phyloP scores from a whole-genome alignment of 352 stramenopile genomes.

The Globisporangium paddicum region DNA sequence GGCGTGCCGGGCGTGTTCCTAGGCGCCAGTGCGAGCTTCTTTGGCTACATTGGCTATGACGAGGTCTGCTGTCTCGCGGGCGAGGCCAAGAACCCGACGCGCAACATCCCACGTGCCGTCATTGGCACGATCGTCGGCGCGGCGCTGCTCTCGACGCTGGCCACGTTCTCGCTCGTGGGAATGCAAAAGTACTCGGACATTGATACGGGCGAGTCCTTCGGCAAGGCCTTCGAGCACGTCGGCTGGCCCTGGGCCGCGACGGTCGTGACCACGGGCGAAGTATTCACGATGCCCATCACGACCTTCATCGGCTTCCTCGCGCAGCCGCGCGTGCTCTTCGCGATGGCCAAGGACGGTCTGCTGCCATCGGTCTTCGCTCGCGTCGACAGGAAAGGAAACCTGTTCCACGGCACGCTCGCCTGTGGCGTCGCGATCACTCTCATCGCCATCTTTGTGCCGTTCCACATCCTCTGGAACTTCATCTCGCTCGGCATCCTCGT shows the following conservation, averaged over 20 bases:
- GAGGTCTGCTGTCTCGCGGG: conserved; percentile 93
- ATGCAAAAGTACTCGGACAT: conserved; percentile 90
- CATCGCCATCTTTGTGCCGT: conserved; percentile 77
- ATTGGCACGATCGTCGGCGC: conserved; percentile 88
- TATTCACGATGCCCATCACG: conserved; percentile 95
- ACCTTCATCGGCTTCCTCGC: conserved; percentile 94
- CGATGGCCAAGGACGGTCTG: conserved; percentile 92
- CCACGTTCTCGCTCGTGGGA: conserved; percentile 90
- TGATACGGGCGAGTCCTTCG: conserved; percentile 58
- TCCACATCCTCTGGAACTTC: conserved; percentile 86
- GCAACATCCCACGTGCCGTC: conserved; percentile 87
- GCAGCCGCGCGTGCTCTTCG: conserved; percentile 89
- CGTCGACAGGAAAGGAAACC: conserved; percentile 63
- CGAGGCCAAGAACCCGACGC: conserved; percentile 81
- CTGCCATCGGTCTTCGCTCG: conserved; percentile 82
- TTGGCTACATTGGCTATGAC: conserved; percentile 96
- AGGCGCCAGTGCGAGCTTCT: conserved; percentile 92
- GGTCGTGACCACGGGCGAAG: conserved; percentile 87
- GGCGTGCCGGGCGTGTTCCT: conserved; percentile 82
- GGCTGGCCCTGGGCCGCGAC: conserved; percentile 70
- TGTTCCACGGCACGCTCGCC: conserved; percentile 66
- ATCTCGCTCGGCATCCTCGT: conserved; percentile 89
- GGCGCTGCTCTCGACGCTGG: conserved; percentile 73
- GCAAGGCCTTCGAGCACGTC: conserved; percentile 63
- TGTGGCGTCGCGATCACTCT: conserved; percentile 42